Conservation (phyloP, 805 yeast species). For the Sugiyamaella chiloensis region DNA sequence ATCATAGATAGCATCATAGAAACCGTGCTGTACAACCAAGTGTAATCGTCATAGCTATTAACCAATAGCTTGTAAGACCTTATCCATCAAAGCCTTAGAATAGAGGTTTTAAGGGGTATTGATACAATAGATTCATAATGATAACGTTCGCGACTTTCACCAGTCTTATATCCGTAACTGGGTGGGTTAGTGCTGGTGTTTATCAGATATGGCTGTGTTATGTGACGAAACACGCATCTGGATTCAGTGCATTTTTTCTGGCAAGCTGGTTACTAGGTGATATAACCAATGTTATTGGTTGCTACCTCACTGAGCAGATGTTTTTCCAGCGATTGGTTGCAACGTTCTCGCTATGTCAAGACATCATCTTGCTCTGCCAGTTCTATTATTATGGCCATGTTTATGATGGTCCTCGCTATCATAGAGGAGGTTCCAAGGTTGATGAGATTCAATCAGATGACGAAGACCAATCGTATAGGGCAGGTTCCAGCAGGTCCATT, state of each 20-base stretch:
- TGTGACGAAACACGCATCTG: constrained; percentile 28
- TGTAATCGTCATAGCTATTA: too few relatives aligned
- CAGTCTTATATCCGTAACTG: constrained; percentile 26
- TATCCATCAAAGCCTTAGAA: too few relatives aligned
- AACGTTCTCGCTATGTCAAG: constrained; percentile 24
- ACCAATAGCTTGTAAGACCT: too few relatives aligned
- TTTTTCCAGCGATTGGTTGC: constrained; percentile 31
- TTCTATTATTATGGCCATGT: constrained; percentile 26
- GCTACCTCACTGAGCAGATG: constrained; percentile 32
- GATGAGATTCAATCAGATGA: background rate
- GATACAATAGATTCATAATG: constrained; percentile 5
- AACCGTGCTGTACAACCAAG: too few relatives aligned
- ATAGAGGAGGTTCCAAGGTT: background rate
- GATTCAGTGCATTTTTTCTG: constrained; percentile 30
- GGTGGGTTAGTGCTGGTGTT: constrained; percentile 31
- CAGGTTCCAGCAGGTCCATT: background rate
- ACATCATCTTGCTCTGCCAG: constrained; percentile 26
- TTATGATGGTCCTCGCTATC: constrained; percentile 1
- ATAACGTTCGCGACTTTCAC: constrained; percentile 22
- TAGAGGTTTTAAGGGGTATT: too few relatives aligned
- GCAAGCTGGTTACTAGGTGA: constrained; percentile 33
- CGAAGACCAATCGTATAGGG: too few relatives aligned
- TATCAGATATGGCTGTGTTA: constrained; percentile 31
- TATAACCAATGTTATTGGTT: constrained; percentile 31
- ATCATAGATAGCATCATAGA: too few relatives aligned